These are phyloP conservation scores for Effrenium voratum DNA, from an alignment of 73 alveolate species.

Conservation along the genomic window DNA sequence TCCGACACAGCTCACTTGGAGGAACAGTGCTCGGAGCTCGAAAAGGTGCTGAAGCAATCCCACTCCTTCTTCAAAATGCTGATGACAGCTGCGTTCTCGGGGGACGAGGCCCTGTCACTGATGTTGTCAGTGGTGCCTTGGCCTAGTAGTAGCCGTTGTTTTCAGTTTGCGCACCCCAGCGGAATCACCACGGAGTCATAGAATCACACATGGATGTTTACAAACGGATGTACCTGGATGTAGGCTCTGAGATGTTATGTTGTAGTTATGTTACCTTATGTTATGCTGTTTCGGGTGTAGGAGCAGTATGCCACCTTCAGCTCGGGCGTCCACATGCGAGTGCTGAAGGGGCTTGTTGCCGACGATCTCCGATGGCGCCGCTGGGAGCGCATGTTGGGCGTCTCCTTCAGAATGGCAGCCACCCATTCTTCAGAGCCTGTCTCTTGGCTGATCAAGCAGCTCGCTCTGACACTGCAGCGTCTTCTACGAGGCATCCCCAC, in stretches of 20 bases:
- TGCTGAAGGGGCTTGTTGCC: neutral
- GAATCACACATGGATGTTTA: neutral
- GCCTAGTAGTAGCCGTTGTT: neutral
- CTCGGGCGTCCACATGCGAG: neutral
- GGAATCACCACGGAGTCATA: neutral
- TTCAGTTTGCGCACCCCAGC: neutral
- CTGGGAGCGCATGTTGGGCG: neutral
- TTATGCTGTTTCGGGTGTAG: too few relatives aligned
- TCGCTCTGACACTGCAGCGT: neutral
- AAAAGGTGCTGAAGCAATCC: neutral
- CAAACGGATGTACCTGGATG: neutral
- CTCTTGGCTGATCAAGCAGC: neutral
- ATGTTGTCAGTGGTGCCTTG: neutral
- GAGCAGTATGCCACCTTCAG: too few relatives aligned
- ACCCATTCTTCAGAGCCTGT: neutral
- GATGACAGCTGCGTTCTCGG: neutral
- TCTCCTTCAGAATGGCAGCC: neutral
- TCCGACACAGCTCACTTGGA: neutral
- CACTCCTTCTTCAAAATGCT: neutral
- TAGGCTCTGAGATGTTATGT: neutral
- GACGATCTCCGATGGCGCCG: neutral
- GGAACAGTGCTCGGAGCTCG: neutral
- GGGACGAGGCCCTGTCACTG: neutral
- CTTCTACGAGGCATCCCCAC: neutral
- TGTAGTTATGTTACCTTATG: too few relatives aligned